phyloP scores from a whole-genome alignment of 257 asterid genomes.

The Solanum peruvianum region DNA sequence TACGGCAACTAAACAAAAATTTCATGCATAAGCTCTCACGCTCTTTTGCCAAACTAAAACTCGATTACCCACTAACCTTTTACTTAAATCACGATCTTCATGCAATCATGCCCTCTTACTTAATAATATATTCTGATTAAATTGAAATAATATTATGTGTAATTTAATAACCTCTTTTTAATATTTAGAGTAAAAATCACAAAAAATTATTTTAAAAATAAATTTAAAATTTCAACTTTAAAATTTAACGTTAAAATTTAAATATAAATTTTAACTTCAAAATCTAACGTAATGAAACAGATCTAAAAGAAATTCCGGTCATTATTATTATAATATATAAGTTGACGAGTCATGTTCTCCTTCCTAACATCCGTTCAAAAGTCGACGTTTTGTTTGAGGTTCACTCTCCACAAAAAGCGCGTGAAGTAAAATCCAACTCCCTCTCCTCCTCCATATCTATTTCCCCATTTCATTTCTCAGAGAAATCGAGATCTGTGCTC shows the following conservation, averaged over 20 bases:
- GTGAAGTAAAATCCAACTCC: neutral
- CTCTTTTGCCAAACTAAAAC: neutral
- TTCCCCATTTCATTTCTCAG: neutral
- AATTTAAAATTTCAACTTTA: neutral
- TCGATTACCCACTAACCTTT: neutral
- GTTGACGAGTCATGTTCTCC: neutral
- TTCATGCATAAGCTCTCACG: neutral
- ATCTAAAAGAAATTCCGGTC: neutral
- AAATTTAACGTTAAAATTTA: neutral
- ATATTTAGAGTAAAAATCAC: neutral
- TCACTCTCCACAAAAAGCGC: neutral
- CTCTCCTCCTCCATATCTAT: neutral
- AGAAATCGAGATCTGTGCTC: constrained; percentile 2
- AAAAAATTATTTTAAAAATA: neutral
- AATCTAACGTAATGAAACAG: neutral
- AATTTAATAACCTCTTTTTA: neutral
- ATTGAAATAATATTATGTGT: too few relatives aligned
- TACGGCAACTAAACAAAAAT: neutral
- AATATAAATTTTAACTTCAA: neutral
- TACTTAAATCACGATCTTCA: neutral
- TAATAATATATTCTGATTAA: neutral
- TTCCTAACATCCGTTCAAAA: neutral
- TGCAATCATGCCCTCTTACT: too few relatives aligned
- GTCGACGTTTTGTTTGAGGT: neutral
- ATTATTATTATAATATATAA: neutral